Evolutionary conservation across 2,329 filamentous ascomycete genomes (phyloP), one percentile per base, ranked within the genome.

Genomic region (Verticillium longisporum): DNA sequence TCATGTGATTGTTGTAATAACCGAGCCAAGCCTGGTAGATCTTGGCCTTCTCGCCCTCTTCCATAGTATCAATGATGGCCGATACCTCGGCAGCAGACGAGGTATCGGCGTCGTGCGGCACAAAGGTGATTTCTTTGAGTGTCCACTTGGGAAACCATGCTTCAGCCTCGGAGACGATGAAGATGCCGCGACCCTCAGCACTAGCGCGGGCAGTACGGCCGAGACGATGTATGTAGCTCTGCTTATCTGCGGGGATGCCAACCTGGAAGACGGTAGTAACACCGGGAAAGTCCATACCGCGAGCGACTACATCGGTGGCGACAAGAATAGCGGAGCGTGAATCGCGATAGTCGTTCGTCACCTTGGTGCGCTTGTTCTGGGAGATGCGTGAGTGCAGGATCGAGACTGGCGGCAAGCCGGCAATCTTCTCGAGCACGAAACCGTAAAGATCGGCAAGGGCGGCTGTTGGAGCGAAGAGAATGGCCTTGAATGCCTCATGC

Each of bases 391-490:
- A 78, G 69, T 84, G 81, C 53, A 84, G 75, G 13, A 76, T 73
- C 32, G 73, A 76, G 9, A 80, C 75, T 3, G 74, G 69, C 0
- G 81, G 76, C 38, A 82, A 66, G 11, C 74, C 77, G 2, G 74
- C 67, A 21, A 77, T 66, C 21, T 67, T 64, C 32, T 70, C 71
- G 3, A 84, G 75, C 21, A 84, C 61, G 14, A 77, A 69, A 26
- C 77, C 75, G 68, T 84, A 82, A 56, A 84, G 78, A 50, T 79
- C 80, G 4, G 80, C 81, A 1, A 79, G 75, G 2, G 76, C 78
- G 3, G 83, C 82, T 0, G 83, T 85, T 60, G 88, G 88, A 65
- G 89, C 89, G 75, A 94, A 96, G 38, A 94, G 77, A 66, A 96
- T 92, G 34, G 90, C 90, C 76, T 96, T 96, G 83, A 96, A 93